Base-by-base conservation (phyloP, 164 flowering plant genomes). In the grape (Vitis vinifera) region DNA sequence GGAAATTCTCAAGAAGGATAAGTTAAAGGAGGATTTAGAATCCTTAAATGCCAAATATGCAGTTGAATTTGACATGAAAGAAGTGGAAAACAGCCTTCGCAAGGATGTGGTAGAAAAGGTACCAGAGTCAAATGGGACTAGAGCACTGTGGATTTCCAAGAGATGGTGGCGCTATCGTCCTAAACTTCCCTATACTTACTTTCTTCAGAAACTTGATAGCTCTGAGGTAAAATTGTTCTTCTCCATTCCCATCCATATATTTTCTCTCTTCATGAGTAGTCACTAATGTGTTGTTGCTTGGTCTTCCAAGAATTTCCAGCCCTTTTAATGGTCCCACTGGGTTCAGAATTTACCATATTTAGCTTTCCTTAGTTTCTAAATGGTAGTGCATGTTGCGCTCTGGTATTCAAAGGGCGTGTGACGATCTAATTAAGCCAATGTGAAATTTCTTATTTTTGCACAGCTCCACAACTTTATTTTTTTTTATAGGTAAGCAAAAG, bases 121-220 rank as follows among this genome's bases (percentile, higher is more conserved):
- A 48, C 73, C 83, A 52, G 80, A 80, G 16, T 65, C 88, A 14
- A 81, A 81, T n/a, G 91, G 96, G 53, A 69, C 81, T 17, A 88
- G 98, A 71, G 96, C 89, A 19, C 68, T 90, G 48, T 95, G 99
- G 99, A 90, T 92, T 77, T 78, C 98, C 61, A 95, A 95, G 82
- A 88, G 98, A 83, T 95, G 99, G 99, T 95, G 99, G 99, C 89
- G 86, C 37, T 95, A 95, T 78, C 98, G 99, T 63, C 99, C 99
- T 62, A 95, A 90, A 70, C 89, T 95, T 76, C 98, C 99, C 8
- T 95, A 95, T 69, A 91, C 91, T 50, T 95, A 88, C 83, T 89
- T 95, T 75, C 98, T 95, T 77, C 80, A 95, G 29, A 95, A 92
- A 71, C 94, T 95, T 68, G 93, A 92, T 77, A 72, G 79, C 74